phyloP scores from a whole-genome alignment of 805 yeast genomes.

The Metschnikowia cerradonensis region DNA sequence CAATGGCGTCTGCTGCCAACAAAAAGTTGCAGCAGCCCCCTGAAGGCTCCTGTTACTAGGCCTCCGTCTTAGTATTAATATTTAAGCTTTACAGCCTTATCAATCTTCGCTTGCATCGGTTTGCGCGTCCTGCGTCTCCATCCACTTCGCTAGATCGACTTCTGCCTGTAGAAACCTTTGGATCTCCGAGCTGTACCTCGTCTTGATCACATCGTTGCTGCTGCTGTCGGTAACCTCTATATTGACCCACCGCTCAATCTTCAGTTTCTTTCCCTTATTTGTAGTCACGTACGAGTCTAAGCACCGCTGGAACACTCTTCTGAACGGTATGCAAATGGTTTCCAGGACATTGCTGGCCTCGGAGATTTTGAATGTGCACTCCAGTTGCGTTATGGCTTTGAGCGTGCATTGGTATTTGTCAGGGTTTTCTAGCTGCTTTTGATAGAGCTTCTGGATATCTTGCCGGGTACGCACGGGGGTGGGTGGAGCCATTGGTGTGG shows the following conservation, averaged over 20 bases:
- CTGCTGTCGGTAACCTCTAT: slow-evolving; percentile 35
- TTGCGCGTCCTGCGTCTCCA: slow-evolving; percentile 19
- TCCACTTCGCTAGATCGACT: slow-evolving; percentile 30
- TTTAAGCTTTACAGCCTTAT: not conserved
- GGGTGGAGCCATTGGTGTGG: slow-evolving; percentile 39
- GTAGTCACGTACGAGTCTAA: slow-evolving; percentile 21
- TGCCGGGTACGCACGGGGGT: slow-evolving; percentile 34
- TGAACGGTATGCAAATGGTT: slow-evolving; percentile 42
- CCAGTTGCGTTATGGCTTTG: slow-evolving; percentile 36
- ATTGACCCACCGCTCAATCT: slow-evolving; percentile 31
- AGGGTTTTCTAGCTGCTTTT: slow-evolving; percentile 26
- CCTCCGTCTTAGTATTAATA: not conserved
- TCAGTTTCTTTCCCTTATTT: slow-evolving; percentile 26
- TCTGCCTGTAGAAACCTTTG: slow-evolving; percentile 37
- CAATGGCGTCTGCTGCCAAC: slow-evolving; percentile 78
- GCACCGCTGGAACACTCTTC: slow-evolving; percentile 39
- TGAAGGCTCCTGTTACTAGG: slow-evolving; percentile 69
- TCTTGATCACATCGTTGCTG: slow-evolving; percentile 27
- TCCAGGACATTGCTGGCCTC: slow-evolving; percentile 25
- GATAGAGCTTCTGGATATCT: slow-evolving; percentile 27
- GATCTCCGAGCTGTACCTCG: slow-evolving; percentile 25
- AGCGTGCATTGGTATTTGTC: slow-evolving; percentile 31
- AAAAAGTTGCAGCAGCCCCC: slow-evolving; percentile 86
- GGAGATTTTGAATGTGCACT: slow-evolving; percentile 37
- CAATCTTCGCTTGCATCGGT: not conserved